Conservation (phyloP, 225 moss, liverwort and hornwort species). For the Marchantia paleacea region DNA sequence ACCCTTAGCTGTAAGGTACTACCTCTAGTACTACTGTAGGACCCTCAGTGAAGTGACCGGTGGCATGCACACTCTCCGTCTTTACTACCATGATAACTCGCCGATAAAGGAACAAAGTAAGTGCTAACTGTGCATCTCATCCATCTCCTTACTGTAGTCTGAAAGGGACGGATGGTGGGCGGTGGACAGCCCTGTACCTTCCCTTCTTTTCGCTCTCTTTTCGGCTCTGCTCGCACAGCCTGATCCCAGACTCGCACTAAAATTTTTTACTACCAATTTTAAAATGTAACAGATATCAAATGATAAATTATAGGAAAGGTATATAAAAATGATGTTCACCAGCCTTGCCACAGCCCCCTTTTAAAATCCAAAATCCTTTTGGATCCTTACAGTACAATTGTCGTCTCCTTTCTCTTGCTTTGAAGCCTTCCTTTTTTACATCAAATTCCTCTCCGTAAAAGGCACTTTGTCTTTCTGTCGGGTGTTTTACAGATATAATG, state of each 20-base stretch:
- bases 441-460: not conserved
- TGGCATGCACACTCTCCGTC: too few species aligned
- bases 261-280: too few species aligned
- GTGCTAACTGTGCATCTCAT: not conserved
- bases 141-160: not conserved
- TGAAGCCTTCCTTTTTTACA: not conserved
- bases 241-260: too few species aligned
- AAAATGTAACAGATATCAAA: too few species aligned
- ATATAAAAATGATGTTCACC: too few species aligned
- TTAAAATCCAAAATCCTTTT: not conserved
- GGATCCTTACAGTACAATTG: not conserved
- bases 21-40: not conserved
- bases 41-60: too few species aligned
- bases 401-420: not conserved
- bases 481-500: not conserved
- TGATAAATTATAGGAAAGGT: too few species aligned
- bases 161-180: not conserved
- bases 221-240: too few species aligned
- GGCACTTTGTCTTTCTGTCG: not conserved
- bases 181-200: not conserved
- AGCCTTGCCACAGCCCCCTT: not conserved
- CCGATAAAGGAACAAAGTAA: not conserved
- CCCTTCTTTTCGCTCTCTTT: not conserved
- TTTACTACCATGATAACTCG: not conserved
- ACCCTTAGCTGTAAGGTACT: conserved; percentile 5